These are phyloP conservation scores for Inga leiocalycina DNA, from an alignment of 306 rosid species.

Conservation along the genomic window DNA sequence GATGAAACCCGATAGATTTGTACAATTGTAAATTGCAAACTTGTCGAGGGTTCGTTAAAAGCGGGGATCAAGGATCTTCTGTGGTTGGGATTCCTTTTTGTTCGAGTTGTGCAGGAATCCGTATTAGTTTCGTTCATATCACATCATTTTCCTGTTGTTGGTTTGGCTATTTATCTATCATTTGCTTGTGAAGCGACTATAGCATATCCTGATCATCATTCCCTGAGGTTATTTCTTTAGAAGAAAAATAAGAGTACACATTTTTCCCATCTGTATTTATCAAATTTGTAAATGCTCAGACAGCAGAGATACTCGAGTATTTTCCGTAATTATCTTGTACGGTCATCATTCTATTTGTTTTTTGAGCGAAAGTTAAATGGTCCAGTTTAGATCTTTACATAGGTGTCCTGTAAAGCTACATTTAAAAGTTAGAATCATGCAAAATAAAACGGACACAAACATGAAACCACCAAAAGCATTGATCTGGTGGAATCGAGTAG, in stretches of 20 bases:
- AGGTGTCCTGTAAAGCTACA: not conserved
- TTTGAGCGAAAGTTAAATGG: not conserved
- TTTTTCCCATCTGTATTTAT: slow-evolving; percentile 46
- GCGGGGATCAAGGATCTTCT: slow-evolving; percentile 32
- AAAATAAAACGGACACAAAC: not conserved
- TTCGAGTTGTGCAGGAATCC: slow-evolving; percentile 12
- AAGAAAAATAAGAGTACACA: slow-evolving; percentile 46
- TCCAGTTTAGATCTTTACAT: not conserved
- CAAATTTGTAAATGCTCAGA: slow-evolving; percentile 37
- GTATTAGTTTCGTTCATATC: slow-evolving; percentile 37
- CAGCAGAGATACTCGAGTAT: not conserved
- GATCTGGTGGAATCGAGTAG: not conserved
- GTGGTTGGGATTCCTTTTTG: slow-evolving; percentile 27
- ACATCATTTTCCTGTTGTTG: slow-evolving; percentile 40
- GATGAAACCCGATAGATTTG: slow-evolving; percentile 69
- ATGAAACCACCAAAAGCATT: not conserved
- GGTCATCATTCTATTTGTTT: not conserved
- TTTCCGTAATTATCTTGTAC: not conserved
- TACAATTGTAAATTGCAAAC: slow-evolving; percentile 42
- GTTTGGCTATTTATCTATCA: slow-evolving; percentile 47
- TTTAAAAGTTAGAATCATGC: not conserved
- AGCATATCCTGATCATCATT: slow-evolving; percentile 36
- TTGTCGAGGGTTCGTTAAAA: slow-evolving; percentile 30
- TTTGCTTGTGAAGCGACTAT: slow-evolving; percentile 48
- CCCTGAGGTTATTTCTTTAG: slow-evolving; percentile 34